Percentiles rank a stretch among this genome's conserved stretches.
These are phyloP conservation scores for Avena atlantica DNA, from an alignment of 176 grass and related monocot genomes.

Conservation along the genomic window DNA sequence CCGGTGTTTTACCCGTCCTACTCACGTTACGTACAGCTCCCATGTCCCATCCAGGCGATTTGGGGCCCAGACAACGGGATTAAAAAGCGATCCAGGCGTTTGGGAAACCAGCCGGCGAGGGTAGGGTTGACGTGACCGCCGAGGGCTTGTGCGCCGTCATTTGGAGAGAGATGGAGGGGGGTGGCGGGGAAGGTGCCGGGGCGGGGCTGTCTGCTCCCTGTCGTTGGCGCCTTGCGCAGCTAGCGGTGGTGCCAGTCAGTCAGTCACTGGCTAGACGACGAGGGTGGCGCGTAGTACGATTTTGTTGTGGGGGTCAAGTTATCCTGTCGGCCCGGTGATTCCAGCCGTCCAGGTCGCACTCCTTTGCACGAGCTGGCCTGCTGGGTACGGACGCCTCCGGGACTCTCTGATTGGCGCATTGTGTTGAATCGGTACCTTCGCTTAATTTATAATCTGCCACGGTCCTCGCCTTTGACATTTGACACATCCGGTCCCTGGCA, in stretches of 20 bases:
- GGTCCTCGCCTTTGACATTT: slow-evolving; percentile 14
- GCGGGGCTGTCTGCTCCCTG: neutral
- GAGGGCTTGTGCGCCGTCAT: neutral
- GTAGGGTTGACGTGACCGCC: neutral
- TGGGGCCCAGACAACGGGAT: neutral
- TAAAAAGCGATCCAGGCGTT: neutral
- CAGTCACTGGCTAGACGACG: neutral
- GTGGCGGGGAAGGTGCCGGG: neutral
- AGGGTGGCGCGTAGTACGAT: neutral
- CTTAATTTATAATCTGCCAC: neutral
- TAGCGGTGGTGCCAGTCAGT: neutral
- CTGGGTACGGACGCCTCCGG: neutral
- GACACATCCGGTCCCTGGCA: neutral
- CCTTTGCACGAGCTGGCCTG: neutral
- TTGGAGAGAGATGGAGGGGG: slow-evolving; percentile 9
- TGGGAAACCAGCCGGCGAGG: neutral
- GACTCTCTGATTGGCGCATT: neutral
- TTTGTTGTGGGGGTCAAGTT: neutral
- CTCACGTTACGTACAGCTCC: neutral
- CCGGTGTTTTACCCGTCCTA: neutral
- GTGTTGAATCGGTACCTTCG: neutral
- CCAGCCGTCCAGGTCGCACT: slow-evolving; percentile 11
- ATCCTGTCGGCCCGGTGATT: slow-evolving; percentile 3
- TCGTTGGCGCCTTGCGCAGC: neutral
- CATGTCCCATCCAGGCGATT: no score